These are phyloP conservation scores for Lactarius trivialis DNA, from an alignment of 768 basidiomycete species.

Conservation along the genomic window DNA sequence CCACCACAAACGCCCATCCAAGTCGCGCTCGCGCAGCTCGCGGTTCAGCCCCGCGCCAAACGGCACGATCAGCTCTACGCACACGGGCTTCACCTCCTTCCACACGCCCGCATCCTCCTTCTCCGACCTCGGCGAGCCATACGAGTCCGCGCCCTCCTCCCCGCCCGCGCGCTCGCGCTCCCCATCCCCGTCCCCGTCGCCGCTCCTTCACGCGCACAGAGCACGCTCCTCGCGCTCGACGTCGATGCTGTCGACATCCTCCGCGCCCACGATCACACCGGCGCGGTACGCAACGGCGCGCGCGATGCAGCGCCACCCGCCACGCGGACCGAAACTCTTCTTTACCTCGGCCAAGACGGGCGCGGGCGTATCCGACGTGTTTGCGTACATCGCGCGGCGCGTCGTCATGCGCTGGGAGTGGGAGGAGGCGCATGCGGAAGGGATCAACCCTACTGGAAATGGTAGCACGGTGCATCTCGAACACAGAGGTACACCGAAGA, in stretches of 20 bases:
- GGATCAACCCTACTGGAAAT: conserved; percentile 35
- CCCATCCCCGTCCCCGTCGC: conserved; percentile 21
- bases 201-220: conserved; percentile 23
- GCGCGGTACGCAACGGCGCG: conserved; percentile 19
- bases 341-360: conserved; percentile 79
- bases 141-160: conserved; percentile 47
- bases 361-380: conserved; percentile 62
- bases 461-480: conserved; percentile 13
- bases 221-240: conserved; percentile 16
- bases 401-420: conserved; percentile 61
- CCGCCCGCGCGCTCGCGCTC: conserved; percentile 37
- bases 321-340: conserved; percentile 57
- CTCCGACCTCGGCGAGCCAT: conserved; percentile 48
- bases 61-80: conserved; percentile 52
- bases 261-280: conserved; percentile 26
- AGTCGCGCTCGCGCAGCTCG: conserved; percentile 43
- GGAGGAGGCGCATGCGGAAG: conserved; percentile 48
- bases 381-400: conserved; percentile 63
- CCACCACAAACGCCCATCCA: conserved; percentile 31
- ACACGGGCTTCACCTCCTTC: conserved; percentile 55
- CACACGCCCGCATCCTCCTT: conserved; percentile 79
- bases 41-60: conserved; percentile 33
- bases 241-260: conserved; percentile 20
- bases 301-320: conserved; percentile 32
- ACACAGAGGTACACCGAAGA: not conserved